Conservation (phyloP, 371 early-diverging fungal species). For the Rhizopus microsporus region DNA sequence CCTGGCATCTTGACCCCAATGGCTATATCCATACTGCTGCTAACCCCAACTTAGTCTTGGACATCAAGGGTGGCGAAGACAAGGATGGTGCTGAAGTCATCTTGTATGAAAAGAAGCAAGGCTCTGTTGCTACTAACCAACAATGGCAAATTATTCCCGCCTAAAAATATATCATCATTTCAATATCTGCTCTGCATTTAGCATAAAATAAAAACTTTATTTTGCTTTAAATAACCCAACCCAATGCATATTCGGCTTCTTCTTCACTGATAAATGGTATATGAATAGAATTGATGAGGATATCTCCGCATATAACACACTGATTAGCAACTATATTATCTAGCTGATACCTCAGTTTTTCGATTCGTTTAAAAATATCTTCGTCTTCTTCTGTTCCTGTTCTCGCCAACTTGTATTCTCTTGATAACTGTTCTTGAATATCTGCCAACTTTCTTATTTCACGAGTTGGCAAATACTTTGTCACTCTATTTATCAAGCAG, state of each 20-base stretch:
- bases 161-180: not conserved
- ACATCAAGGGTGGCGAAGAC: slow-evolving; percentile 34
- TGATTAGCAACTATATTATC: slow-evolving; percentile 83
- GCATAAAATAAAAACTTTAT: slow-evolving; percentile 1
- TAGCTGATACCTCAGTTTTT: slow-evolving; percentile 57
- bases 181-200: not conserved
- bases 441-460: slow-evolving; percentile 50
- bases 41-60: slow-evolving; percentile 27
- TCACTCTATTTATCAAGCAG: slow-evolving; percentile 71
- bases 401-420: slow-evolving; percentile 32
- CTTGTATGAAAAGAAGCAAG: slow-evolving; percentile 28
- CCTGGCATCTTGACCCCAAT: slow-evolving; percentile 73
- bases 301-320: slow-evolving; percentile 86
- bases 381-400: slow-evolving; percentile 27
- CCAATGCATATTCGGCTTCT: slow-evolving; percentile 50
- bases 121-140: slow-evolving; percentile 29
- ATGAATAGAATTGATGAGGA: slow-evolving; percentile 80
- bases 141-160: slow-evolving; percentile 16
- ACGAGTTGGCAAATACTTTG: slow-evolving; percentile 33
- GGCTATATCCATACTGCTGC: slow-evolving; percentile 56
- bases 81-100: slow-evolving; percentile 34
- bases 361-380: slow-evolving; percentile 17
- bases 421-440: slow-evolving; percentile 61
- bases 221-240: slow-evolving; percentile 53
- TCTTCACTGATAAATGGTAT: slow-evolving; percentile 65